phyloP scores from a whole-genome alignment of 1,284 basidiomycete species.

The Naganishia sp. region DNA sequence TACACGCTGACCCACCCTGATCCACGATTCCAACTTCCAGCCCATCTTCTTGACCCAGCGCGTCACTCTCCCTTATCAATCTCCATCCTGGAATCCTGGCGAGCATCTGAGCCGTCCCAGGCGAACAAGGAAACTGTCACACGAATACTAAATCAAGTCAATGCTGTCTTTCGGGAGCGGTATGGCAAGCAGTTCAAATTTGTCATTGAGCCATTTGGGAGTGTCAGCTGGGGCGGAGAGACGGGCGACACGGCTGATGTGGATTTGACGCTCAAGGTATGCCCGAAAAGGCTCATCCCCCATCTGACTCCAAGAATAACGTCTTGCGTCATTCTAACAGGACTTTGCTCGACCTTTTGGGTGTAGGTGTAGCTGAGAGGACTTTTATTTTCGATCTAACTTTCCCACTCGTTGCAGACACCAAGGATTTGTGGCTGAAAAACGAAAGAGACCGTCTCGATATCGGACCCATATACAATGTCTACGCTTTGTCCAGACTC shows the following conservation, averaged over 20 bases:
- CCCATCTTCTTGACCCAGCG: background rate
- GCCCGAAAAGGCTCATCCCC: background rate
- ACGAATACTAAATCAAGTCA: slow-evolving; percentile 26
- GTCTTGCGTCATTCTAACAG: background rate
- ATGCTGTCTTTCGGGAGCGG: slow-evolving; percentile 3
- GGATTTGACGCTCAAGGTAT: slow-evolving; percentile 42
- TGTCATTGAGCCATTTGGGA: slow-evolving; percentile 53
- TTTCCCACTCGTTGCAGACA: background rate
- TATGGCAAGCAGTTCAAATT: slow-evolving; percentile 32
- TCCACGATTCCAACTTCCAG: background rate
- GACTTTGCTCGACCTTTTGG: slow-evolving; percentile 37
- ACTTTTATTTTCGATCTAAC: background rate
- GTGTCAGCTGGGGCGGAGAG: slow-evolving; percentile 52
- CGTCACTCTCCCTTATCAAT: slow-evolving; percentile 12
- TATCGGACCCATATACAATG: slow-evolving; percentile 41
- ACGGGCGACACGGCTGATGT: slow-evolving; percentile 42
- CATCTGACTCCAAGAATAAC: background rate
- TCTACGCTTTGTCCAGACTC: slow-evolving; percentile 37
- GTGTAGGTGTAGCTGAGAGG: slow-evolving; percentile 22
- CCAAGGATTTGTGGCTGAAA: slow-evolving; percentile 20
- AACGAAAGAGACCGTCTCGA: slow-evolving; percentile 34
- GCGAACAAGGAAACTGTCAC: slow-evolving; percentile 17
- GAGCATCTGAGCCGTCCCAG: slow-evolving; percentile 7
- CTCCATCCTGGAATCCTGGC: slow-evolving; percentile 25
- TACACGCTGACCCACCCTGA: slow-evolving; percentile 15